These are phyloP conservation scores for Iris pallida DNA, from an alignment of 116 monocot species.

Conservation along the genomic window DNA sequence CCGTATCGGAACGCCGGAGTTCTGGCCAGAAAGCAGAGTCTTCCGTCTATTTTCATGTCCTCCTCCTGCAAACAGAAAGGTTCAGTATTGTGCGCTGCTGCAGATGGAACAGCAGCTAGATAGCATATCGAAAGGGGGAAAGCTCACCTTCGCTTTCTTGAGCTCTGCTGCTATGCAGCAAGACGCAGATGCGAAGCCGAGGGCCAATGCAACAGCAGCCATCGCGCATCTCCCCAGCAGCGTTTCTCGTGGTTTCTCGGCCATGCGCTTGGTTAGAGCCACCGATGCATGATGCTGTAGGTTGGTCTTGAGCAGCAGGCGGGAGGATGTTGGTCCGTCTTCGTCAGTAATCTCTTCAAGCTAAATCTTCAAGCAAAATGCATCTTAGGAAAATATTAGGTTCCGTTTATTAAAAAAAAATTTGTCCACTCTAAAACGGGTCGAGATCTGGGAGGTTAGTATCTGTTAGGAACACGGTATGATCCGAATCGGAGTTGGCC, in stretches of 20 bases:
- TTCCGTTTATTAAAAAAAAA: not conserved
- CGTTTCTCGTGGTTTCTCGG: not conserved
- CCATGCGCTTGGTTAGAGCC: no score
- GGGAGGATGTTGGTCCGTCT: no score
- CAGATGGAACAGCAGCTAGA: no score
- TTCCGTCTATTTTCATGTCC: conserved; percentile 62
- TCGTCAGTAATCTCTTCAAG: not conserved
- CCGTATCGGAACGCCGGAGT: conserved; percentile 58
- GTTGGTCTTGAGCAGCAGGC: no score
- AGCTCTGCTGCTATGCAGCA: conserved; percentile 66
- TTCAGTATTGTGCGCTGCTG: no score
- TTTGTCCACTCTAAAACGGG: not conserved
- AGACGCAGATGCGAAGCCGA: conserved; percentile 44
- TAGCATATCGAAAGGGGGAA: no score
- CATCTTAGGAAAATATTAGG: not conserved
- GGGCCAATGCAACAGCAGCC: conserved; percentile 19
- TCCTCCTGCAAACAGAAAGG: not conserved
- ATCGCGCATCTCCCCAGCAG: not conserved
- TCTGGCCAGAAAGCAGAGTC: conserved; percentile 48
- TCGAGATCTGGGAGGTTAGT: not conserved
- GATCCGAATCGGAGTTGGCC: no score
- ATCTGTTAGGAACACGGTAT: no score
- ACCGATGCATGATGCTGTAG: no score
- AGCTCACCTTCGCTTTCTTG: conserved; percentile 50
- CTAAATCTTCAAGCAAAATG: not conserved